Evolutionary conservation across 129 eudicot species (phyloP), one percentile per base, ranked within the genome.

Genomic region (Gnaphalium uliginosum): DNA sequence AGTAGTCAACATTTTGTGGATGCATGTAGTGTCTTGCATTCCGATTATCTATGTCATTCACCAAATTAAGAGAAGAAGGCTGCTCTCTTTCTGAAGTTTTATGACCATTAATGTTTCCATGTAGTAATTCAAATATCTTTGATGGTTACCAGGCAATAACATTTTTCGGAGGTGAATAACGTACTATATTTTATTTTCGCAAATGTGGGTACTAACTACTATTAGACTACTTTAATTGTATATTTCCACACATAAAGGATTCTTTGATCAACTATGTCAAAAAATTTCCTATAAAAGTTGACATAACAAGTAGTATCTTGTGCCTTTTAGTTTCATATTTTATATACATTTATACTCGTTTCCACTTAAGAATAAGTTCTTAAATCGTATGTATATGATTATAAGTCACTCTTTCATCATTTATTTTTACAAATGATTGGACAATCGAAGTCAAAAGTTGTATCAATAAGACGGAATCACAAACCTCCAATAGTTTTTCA

Each of bases 111-210:
- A n/a, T n/a, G n/a, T n/a, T n/a, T n/a, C n/a, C n/a, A n/a, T n/a
- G n/a, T n/a, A n/a, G n/a, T n/a, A n/a, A 75, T 54, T 69, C 51
- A 6, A 60, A 21, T 54, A 2, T 65, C 62, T 75, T 18, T 7
- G 66, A 89, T 74, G 39, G 53, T 72, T 51, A 10, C 23, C 78
- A 82, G 67, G 64, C 23, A 26, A 43, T 46, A 91, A 61, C n/a
- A 65, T 48, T 67, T 25, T 27, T n/a, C n/a, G n/a, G 37, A 58
- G 77, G 59, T 73, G 37, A 39, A 58, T 9, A 22, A 43, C 29
- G 41, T 23, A 73, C 77, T 59, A 13, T 3, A 46, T 46, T 59
- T 46, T 3, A 46, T 46, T 73, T 35, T 58, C n/a, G 22, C 58
- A 27, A 58, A 37, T 60, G 57, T 35, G 77, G 57, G 77, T 37